Evolutionary conservation across 164 flowering plant genomes (phyloP), one percentile per base, ranked within the genome.

Genomic region (Piper longum): DNA sequence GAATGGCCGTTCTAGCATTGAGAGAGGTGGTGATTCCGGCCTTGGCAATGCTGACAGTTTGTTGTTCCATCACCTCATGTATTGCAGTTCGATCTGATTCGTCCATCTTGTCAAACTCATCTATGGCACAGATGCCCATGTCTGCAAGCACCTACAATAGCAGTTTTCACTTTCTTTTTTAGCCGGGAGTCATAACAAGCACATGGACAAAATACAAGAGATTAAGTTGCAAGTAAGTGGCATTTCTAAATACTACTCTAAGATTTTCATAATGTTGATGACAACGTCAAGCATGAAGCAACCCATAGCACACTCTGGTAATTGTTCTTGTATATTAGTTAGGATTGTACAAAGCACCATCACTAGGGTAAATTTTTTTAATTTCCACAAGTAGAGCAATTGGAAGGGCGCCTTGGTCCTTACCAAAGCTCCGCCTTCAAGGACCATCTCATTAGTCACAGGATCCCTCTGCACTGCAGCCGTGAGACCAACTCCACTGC

Each of bases 51-150:
- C 97, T 91, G 54, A 95, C 99, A 55, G 97, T 95, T 71, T 95
- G 97, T 81, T 95, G 99, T 73, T 95, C 99, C 99, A 95, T 95
- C 60, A 95, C 99, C 75, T 95, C 99, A 71, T 91, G 99, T 60
- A 95, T 95, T 59, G 97, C 85, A 59, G 99, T 95, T 43, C 99
- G 83, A 78, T 95, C 99, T 11, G 91, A 88, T 41, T 95, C 99
- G 39, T 95, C 99, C 97, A 95, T 95, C 83, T 95, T 95, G 79
- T 95, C 99, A 77, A 95, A 95, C 75, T 95, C 99, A 73, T 95
- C 99, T 79, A 95, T 95, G 54, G 97, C 99, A 73, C 99, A 95
- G 48, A 95, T 95, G 18, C 99, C 97, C 97, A 91, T 95, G 69
- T 95, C 99, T 13, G 99, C 99, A 52, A 95, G 80, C 60, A 91